Evolutionary conservation across 2,329 filamentous ascomycete genomes (phyloP).

Genomic region (Aureobasidium subglaciale): DNA sequence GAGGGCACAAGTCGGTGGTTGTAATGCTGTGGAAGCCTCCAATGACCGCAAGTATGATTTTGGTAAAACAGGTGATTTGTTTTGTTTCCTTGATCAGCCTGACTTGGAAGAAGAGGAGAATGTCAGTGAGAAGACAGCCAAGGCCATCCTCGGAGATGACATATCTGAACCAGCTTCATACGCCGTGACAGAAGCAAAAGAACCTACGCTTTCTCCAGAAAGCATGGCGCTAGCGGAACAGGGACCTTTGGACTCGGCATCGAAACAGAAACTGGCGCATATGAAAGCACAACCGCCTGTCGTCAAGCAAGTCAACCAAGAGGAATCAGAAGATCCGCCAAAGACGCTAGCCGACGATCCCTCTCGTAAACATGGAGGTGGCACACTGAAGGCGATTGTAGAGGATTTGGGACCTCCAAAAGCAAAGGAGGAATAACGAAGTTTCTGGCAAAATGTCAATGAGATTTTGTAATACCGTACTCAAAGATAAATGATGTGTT

Average conservation of each 20-base stretch:
- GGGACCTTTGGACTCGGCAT: not conserved
- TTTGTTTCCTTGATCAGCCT: constrained; percentile 46
- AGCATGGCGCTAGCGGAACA: not conserved
- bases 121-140: constrained; percentile 8
- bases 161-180: not conserved
- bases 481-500: too few species aligned
- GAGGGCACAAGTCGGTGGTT: constrained; percentile 60
- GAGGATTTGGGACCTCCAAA: constrained; percentile 7
- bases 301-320: not conserved
- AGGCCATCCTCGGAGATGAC: not conserved
- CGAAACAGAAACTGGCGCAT: constrained; percentile 11
- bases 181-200: not conserved
- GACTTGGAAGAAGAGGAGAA: not conserved
- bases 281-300: not conserved
- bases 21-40: constrained; percentile 36
- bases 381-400: constrained; percentile 4
- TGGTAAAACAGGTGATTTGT: constrained; percentile 53
- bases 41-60: constrained; percentile 29
- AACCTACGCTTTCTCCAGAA: not conserved
- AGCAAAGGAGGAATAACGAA: not conserved
- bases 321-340: not conserved
- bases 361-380: not conserved
- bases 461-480: not conserved
- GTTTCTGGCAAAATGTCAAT: not conserved
- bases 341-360: not conserved